Evolutionary conservation across 805 yeast species (phyloP), one percentile per base, ranked within the genome.

Genomic region (Komagataella pseudopastoris): DNA sequence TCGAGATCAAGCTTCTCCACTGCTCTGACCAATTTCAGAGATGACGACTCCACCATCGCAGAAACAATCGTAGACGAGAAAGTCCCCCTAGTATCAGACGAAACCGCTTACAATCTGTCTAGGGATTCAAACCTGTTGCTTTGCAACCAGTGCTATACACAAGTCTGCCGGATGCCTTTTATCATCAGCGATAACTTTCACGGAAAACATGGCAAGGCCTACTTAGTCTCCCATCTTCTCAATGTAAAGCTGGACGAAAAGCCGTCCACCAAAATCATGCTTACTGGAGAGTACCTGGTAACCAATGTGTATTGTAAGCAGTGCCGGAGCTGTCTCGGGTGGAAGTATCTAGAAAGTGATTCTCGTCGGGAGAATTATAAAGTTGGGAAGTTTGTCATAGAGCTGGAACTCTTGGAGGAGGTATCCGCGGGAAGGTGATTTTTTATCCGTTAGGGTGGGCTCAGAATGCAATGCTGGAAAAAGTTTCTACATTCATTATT

Each of bases 331-430:
- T 53, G 55, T 20, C 30, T 67, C 10, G 71, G 71, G 10, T 67
- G 71, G 71, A 64, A 63, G 52, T 67, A 67, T 50, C 51, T 67
- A 14, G 59, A 56, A 47, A 57, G 66, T 50, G 63, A 63, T 36
- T 58, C 59, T 36, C 53, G 55, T 6, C 54, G 57, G 23, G 65
- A 67, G 53, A 61, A 56, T 46, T 66, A 66, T 50, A 67, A 67
- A 51, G 63, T 61, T 52, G 64, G 64, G n/a, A 58, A 65, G 36
- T 67, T 53, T 50, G 70, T 67, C 24, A 61, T 67, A 50, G 71
- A 67, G 54, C 50, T 56, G n/a, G 58, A 53, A 17, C 51, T 55
- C 22, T 51, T 63, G 39, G 65, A 62, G 52, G 60, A 54, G 36
- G 48, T 17, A 22, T 24, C 24, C 17, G 14, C 24, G 10, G 17